These are phyloP conservation scores for Globisporangium emineosum DNA, from an alignment of 352 stramenopile species.

Conservation along the genomic window DNA sequence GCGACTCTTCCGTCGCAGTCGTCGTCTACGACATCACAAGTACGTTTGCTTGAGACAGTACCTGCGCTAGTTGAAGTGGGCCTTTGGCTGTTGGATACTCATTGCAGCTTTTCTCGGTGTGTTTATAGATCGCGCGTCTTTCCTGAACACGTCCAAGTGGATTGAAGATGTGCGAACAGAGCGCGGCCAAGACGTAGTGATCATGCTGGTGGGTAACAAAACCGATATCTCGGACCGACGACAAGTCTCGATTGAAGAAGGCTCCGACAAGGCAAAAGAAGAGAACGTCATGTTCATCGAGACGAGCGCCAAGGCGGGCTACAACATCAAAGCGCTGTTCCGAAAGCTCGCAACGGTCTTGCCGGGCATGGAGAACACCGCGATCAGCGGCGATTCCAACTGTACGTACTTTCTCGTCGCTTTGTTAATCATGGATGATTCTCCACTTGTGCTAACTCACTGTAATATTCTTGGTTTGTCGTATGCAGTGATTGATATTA, in stretches of 20 bases:
- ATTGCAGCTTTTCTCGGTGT: background rate
- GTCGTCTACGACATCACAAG: slow-evolving; percentile 99
- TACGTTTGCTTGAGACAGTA: slow-evolving; percentile 28
- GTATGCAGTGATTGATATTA: slow-evolving; percentile 83
- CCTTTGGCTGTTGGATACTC: background rate
- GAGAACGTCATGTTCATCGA: slow-evolving; percentile 99
- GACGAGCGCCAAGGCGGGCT: slow-evolving; percentile 97
- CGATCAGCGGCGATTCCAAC: slow-evolving; percentile 86
- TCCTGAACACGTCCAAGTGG: slow-evolving; percentile 99
- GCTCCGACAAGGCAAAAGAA: slow-evolving; percentile 96
- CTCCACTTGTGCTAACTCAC: no score
- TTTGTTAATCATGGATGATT: background rate
- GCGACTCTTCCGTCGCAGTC: slow-evolving; percentile 99
- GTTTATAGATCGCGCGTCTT: slow-evolving; percentile 88
- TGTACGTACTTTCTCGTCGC: slow-evolving; percentile 37
- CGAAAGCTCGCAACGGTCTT: slow-evolving; percentile 97
- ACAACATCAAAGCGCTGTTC: slow-evolving; percentile 99
- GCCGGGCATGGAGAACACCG: slow-evolving; percentile 93
- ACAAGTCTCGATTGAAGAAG: slow-evolving; percentile 97
- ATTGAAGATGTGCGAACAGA: slow-evolving; percentile 98
- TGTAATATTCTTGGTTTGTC: background rate
- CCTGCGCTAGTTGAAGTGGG: background rate
- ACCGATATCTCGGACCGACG: slow-evolving; percentile 98
- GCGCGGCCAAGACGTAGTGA: slow-evolving; percentile 98
- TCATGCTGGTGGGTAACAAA: slow-evolving; percentile 99